Percentiles rank a stretch among this genome's conserved stretches.
phyloP scores from a whole-genome alignment of 495 filamentous ascomycete genomes.

The Paragyromitra xinjiangensis region DNA sequence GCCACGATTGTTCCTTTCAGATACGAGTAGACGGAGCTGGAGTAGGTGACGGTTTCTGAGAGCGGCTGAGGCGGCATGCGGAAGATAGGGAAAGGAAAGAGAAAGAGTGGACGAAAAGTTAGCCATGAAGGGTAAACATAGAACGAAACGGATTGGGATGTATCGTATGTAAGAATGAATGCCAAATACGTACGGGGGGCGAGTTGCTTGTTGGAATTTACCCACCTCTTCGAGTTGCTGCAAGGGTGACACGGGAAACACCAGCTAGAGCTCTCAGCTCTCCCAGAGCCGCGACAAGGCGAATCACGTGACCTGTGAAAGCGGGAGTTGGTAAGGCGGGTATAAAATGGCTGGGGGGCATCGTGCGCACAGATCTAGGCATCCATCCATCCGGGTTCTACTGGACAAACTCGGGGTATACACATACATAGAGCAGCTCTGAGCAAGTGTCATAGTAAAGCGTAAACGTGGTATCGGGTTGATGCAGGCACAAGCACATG shows the following conservation, averaged over 20 bases:
- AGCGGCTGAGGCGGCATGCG: constrained; percentile 36
- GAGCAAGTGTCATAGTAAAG: neutral
- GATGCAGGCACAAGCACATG: constrained; percentile 8
- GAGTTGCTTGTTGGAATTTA: neutral
- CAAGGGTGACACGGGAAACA: neutral
- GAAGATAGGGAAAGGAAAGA: constrained; percentile 5
- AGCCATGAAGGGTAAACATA: neutral
- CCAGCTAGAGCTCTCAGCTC: neutral
- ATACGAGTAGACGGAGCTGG: constrained; percentile 47
- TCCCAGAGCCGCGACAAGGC: neutral
- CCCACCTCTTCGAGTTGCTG: neutral
- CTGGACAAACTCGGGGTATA: neutral
- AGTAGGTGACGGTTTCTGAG: constrained; percentile 30
- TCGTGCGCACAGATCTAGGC: constrained; percentile 8
- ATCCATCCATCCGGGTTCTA: neutral
- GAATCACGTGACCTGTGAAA: neutral
- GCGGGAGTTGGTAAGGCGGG: neutral
- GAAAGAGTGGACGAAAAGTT: neutral
- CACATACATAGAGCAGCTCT: neutral
- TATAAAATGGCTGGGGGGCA: neutral
- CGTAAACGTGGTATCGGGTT: constrained; percentile 14
- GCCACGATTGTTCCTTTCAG: constrained; percentile 60
- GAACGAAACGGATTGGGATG: neutral
- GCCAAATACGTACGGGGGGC: neutral
- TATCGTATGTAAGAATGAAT: neutral